Conservation (phyloP, 139 green algal species). For the Volvox africanus region DNA sequence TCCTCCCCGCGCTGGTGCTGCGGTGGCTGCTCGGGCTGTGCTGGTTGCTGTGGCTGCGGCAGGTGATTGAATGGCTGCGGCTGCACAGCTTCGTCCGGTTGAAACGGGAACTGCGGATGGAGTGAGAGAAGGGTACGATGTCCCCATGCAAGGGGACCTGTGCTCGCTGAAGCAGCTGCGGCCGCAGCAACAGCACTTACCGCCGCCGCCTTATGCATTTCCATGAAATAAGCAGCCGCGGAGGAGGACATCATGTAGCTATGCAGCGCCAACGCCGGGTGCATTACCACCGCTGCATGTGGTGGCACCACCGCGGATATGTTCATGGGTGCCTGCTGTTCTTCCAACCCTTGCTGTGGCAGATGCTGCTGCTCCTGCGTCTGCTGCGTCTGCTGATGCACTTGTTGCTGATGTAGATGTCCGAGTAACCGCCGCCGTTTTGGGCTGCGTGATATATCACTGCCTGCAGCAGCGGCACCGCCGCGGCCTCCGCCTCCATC, state of each 20-base stretch:
- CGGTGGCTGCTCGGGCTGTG: too few species aligned
- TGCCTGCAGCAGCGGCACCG: not conserved
- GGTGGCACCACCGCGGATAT: not conserved
- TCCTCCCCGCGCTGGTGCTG: too few species aligned
- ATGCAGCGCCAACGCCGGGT: not conserved
- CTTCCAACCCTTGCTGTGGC: not conserved
- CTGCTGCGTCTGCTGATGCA: not conserved
- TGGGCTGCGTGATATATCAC: not conserved
- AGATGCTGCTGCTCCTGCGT: not conserved
- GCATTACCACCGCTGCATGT: not conserved
- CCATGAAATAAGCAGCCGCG: constrained; percentile 4
- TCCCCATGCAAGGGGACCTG: not conserved
- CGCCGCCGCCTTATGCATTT: constrained; percentile 18
- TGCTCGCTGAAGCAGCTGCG: not conserved
- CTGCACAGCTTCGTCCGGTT: too few species aligned
- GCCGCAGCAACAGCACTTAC: not conserved
- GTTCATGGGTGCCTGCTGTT: not conserved
- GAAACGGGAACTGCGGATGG: too few species aligned
- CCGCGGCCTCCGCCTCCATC: not conserved
- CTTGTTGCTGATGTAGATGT: not conserved
- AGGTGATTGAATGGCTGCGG: too few species aligned
- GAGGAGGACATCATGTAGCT: not conserved
- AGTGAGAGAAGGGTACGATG: too few species aligned
- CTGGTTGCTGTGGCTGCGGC: too few species aligned
- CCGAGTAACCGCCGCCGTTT: not conserved